Evolutionary conservation across 2,329 filamentous ascomycete genomes (phyloP).

Genomic region (Neodidymelliopsis sp.): DNA sequence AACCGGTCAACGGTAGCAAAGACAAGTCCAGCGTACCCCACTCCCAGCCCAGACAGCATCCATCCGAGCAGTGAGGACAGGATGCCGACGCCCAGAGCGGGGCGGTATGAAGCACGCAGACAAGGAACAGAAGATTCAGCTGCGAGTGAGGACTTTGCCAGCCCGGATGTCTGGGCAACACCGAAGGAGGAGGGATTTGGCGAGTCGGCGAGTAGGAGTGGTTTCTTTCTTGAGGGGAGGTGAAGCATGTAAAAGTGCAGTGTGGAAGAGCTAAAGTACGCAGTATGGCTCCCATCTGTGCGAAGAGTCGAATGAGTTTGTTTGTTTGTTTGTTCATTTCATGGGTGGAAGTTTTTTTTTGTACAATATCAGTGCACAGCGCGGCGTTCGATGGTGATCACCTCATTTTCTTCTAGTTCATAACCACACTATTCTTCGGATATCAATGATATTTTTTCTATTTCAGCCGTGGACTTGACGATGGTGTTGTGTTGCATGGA

Average conservation of each 20-base stretch:
- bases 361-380: slow-evolving; percentile 6
- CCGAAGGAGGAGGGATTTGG: slow-evolving; percentile 45
- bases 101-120: slow-evolving; percentile 4
- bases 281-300: slow-evolving; percentile 1
- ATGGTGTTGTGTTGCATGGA: no score
- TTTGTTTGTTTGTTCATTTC: background rate
- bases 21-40: slow-evolving; percentile 39
- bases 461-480: no score
- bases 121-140: slow-evolving; percentile 7
- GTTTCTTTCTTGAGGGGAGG: slow-evolving; percentile 26
- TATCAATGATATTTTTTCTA: no score
- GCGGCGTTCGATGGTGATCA: slow-evolving; percentile 6
- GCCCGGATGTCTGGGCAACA: slow-evolving; percentile 46
- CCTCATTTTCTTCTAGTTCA: background rate
- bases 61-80: slow-evolving; percentile 25
- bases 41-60: slow-evolving; percentile 43
- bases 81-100: slow-evolving; percentile 37
- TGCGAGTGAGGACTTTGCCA: slow-evolving; percentile 36
- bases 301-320: background rate
- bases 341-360: background rate
- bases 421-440: no score
- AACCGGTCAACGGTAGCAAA: slow-evolving; percentile 12
- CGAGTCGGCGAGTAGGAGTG: slow-evolving; percentile 23
- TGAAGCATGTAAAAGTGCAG: background rate
- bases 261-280: slow-evolving; percentile 5